Base-by-base conservation (phyloP, 2,329 filamentous ascomycete genomes). In the Pseudogymnoascus verrucosus region DNA sequence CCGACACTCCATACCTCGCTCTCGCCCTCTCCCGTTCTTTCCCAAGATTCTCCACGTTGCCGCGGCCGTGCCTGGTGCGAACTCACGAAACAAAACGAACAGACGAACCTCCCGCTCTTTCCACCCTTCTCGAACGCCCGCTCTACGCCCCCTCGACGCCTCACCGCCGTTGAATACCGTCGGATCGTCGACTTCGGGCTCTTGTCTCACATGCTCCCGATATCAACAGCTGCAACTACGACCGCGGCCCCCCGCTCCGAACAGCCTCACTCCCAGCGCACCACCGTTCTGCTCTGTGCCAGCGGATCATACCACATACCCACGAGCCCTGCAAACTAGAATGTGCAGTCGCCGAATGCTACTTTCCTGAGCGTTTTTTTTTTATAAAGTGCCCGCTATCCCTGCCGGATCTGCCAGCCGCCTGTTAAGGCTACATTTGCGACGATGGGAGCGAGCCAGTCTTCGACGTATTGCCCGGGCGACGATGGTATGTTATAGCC, bases 361-460 rank as follows among this genome's bases (percentile, higher is more conserved):
- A 44, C 19, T 44, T 14, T 2, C 4, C 42, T 44, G 42, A 44
- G 42, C 19, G 19, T 44, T 23, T 12, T 23, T 23, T 2, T 3
- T 14, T 11, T n/a, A n/a, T n/a, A n/a, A 21, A 44, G 42, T 44
- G 42, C 42, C 19, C 42, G 42, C 42, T 14, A 44, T 6, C 19
- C 42, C 42, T 11, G 42, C 42, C 42, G 42, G 19, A 10, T 6
- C 19, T 44, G 42, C 7, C 19, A 11, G 19, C 42, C 39, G n/a
- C n/a, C n/a, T 42, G 4, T 42, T 19, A 4, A 23, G 19, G 42
- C 19, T 10, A 44, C 42, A 10, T 44, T 44, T 44, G 42, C 19
- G 51, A 59, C 51, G 11, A 59, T 59, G 51, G 51, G 51, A 34
- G 51, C 51, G 31, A 59, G 16, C 26, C 51, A 59, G 51, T 59